phyloP scores from a whole-genome alignment of 345 rosid species.

The Populus alba region DNA sequence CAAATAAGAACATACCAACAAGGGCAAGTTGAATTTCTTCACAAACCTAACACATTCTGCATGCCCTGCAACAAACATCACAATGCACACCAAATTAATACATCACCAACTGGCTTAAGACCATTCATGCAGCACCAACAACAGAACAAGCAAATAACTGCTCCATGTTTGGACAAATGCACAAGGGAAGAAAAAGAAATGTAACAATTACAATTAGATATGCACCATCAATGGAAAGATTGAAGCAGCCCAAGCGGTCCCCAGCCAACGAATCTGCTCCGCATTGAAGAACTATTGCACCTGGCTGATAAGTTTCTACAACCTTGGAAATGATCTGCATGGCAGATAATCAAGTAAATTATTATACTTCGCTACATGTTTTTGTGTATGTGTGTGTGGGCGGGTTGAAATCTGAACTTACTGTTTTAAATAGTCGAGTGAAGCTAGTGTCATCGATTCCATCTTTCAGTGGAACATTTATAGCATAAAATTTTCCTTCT shows the following conservation, averaged over 20 bases:
- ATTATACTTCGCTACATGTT: not conserved
- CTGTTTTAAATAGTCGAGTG: slow-evolving; percentile 89
- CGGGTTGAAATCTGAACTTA: slow-evolving; percentile 37
- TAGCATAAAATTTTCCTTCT: slow-evolving; percentile 94
- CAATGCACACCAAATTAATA: not conserved
- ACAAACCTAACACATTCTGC: slow-evolving; percentile 92
- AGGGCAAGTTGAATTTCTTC: slow-evolving; percentile 87
- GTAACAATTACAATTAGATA: slow-evolving; percentile 46
- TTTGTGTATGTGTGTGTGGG: not conserved
- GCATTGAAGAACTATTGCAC: slow-evolving; percentile 93
- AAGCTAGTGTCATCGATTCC: slow-evolving; percentile 94
- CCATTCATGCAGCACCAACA: slow-evolving; percentile 5
- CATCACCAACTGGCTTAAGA: not conserved
- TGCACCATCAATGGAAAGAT: slow-evolving; percentile 97
- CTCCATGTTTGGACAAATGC: slow-evolving; percentile 3
- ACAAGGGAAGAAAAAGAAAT: slow-evolving; percentile 10
- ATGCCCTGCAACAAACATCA: slow-evolving; percentile 61
- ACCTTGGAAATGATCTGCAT: slow-evolving; percentile 78
- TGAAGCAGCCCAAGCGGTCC: slow-evolving; percentile 95
- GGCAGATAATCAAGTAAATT: slow-evolving; percentile 14
- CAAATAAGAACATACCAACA: slow-evolving; percentile 55
- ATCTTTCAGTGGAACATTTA: slow-evolving; percentile 94
- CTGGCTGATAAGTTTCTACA: slow-evolving; percentile 87
- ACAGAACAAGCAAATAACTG: slow-evolving; percentile 1
- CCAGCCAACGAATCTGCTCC: slow-evolving; percentile 99